Conservation (phyloP, 1,284 basidiomycete species). For the Trichosporon ovoides region DNA sequence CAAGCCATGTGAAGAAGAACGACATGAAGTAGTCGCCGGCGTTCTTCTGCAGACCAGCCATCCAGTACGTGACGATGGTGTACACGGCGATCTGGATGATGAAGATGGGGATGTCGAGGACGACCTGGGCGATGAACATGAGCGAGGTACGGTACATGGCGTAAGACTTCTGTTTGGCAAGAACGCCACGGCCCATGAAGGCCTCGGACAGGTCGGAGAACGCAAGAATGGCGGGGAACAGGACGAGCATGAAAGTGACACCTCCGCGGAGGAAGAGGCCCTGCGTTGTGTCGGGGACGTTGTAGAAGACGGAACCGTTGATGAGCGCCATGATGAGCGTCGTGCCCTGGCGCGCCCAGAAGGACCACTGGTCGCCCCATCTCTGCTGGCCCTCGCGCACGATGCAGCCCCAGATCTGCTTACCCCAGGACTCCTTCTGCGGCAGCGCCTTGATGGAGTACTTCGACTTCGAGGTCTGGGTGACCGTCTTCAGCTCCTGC, state of each 20-base stretch:
- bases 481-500: slow-evolving; percentile 15
- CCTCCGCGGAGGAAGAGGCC: slow-evolving; percentile 69
- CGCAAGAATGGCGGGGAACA: slow-evolving; percentile 52
- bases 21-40: slow-evolving; percentile 45
- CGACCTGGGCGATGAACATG: slow-evolving; percentile 59
- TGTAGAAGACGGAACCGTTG: slow-evolving; percentile 70
- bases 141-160: slow-evolving; percentile 49
- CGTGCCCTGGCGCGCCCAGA: slow-evolving; percentile 38
- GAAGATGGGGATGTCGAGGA: slow-evolving; percentile 55
- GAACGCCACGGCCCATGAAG: slow-evolving; percentile 66
- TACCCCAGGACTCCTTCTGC: slow-evolving; percentile 27
- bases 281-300: slow-evolving; percentile 57
- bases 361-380: slow-evolving; percentile 34
- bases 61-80: slow-evolving; percentile 46
- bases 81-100: slow-evolving; percentile 47
- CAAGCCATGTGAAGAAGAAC: slow-evolving; percentile 31
- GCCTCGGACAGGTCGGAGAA: slow-evolving; percentile 66
- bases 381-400: slow-evolving; percentile 41
- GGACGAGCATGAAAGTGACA: slow-evolving; percentile 51
- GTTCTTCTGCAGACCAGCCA: slow-evolving; percentile 28
- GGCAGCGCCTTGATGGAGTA: slow-evolving; percentile 18
- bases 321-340: slow-evolving; percentile 36
- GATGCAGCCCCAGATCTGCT: slow-evolving; percentile 38
- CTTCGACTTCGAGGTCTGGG: slow-evolving; percentile 28
- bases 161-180: slow-evolving; percentile 54